Base-by-base conservation (phyloP, 2,329 filamentous ascomycete species). In the Orbilia blumenaviensis region DNA sequence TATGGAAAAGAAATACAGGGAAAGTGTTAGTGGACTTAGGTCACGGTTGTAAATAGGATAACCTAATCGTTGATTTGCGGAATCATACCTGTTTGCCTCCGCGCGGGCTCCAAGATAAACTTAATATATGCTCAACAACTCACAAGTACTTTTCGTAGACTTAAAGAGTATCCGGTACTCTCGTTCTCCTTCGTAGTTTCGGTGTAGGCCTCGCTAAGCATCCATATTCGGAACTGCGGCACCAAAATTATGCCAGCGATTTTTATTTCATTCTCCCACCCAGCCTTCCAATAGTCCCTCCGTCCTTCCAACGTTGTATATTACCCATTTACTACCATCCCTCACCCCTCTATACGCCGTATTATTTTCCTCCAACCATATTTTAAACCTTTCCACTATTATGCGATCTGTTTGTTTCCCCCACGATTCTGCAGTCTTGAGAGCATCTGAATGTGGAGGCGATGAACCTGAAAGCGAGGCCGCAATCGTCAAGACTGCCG, bases 281-380 rank as follows among this genome's bases (percentile, higher is more conserved):
- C 52, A 56, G 0, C 29, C 61, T 4, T 48, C 42, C 44, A 64
- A 52, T 25, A 10, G 23, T 12, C 16, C 38, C 58, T 21, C 44
- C 44, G 23, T 14, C 3, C 44, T 27, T 8, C 29, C n/a, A 62
- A 62, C 62, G 10, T 74, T 36, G 62, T 74, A 74, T n/a, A 74
- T 54, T n/a, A 74, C 69, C 69, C 69, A 74, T 4, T 34, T 44
- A n/a, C 62, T 66, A 8, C 69, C 69, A 34, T 74, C 69, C 18
- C 62, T 36, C 12, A 74, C 54, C 6, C 9, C 27, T n/a, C 25
- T 27, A 63, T 62, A 67, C 0, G 52, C 42, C 1, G 16, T n/a
- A 23, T 67, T 60, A 21, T 67, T 54, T 7, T 44, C 61, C 27
- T 74, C 69, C 23, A 74, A 46, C 69, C 69, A 74, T 1, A 1